A percentile compares a stretch with the other conserved stretches of the same genome.
Evolutionary conservation across 768 basidiomycete species (phyloP).

Genomic region (Amanita exitialis): DNA sequence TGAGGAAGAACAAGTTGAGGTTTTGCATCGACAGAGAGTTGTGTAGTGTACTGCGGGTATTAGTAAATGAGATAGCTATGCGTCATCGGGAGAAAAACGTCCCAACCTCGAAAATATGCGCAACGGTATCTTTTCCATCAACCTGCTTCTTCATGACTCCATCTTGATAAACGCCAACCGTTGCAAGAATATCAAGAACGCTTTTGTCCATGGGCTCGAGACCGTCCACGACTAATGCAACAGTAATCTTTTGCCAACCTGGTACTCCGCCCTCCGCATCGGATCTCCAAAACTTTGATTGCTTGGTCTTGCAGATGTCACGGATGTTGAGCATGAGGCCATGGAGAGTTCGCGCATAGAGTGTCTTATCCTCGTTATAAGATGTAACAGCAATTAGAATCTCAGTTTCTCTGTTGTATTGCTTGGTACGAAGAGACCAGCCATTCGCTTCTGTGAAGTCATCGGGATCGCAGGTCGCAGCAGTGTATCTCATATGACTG

Average conservation of each 20-base stretch:
- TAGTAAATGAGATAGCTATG: neutral
- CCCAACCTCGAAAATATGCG: conserved; percentile 88
- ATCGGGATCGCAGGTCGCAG: conserved; percentile 89
- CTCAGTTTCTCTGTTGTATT: conserved; percentile 87
- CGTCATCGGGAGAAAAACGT: neutral
- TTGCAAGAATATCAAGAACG: conserved; percentile 80
- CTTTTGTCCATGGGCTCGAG: conserved; percentile 94
- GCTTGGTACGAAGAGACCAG: conserved; percentile 75
- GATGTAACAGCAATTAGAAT: conserved; percentile 90
- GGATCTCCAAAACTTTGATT: conserved; percentile 84
- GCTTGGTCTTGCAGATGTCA: conserved; percentile 94
- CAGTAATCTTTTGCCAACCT: conserved; percentile 85
- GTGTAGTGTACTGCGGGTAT: conserved; percentile 79
- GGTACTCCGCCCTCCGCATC: conserved; percentile 76
- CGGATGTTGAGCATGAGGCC: conserved; percentile 97
- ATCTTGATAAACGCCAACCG: conserved; percentile 89
- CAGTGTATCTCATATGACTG: conserved; percentile 91
- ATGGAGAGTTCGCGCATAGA: conserved; percentile 88
- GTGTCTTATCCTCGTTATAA: conserved; percentile 87
- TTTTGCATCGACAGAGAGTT: conserved; percentile 84
- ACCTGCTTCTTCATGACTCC: conserved; percentile 92
- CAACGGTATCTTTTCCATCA: conserved; percentile 82
- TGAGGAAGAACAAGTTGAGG: conserved; percentile 90
- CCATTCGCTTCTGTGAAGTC: conserved; percentile 75
- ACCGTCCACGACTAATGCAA: conserved; percentile 87